phyloP scores from a whole-genome alignment of 306 rosid genomes.

The Fragaria nilgerrensis region DNA sequence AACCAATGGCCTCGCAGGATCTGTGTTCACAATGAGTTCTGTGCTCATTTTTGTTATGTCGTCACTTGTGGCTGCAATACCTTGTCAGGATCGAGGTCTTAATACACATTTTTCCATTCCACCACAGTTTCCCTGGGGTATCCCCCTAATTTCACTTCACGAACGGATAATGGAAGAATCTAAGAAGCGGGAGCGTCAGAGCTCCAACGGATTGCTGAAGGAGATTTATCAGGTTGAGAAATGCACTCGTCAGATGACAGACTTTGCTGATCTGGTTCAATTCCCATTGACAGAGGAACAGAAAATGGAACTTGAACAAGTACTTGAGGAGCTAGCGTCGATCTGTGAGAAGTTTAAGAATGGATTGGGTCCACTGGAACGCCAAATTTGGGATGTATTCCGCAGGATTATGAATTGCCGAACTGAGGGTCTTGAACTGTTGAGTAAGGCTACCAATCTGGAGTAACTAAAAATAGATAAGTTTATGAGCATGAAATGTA shows the following conservation, averaged over 20 bases:
- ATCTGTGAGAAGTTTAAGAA: constrained; percentile 51
- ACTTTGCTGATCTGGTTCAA: constrained; percentile 69
- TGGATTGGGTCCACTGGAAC: constrained; percentile 76
- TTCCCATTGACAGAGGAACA: constrained; percentile 69
- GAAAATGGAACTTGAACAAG: constrained; percentile 58
- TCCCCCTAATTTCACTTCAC: constrained; percentile 47
- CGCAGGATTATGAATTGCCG: constrained; percentile 67
- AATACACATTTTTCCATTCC: constrained; percentile 67
- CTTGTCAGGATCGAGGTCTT: constrained; percentile 85
- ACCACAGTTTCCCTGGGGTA: constrained; percentile 66
- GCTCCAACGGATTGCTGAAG: constrained; percentile 70
- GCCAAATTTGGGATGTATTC: constrained; percentile 76
- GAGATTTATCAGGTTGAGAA: constrained; percentile 79
- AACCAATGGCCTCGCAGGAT: constrained; percentile 58
- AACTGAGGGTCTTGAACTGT: constrained; percentile 73
- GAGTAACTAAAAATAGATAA: constrained; percentile 32
- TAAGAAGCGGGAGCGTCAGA: constrained; percentile 70
- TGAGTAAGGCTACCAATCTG: constrained; percentile 41
- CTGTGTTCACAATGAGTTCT: constrained; percentile 70
- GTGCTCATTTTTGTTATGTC: constrained; percentile 72
- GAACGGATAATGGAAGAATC: constrained; percentile 81
- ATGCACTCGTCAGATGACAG: constrained; percentile 62
- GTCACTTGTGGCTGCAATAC: constrained; percentile 86
- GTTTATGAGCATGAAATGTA: constrained; percentile 47
- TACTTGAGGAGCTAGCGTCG: constrained; percentile 45